Base-by-base conservation (phyloP, 2,329 filamentous ascomycete species). In the Penicillium sp. region DNA sequence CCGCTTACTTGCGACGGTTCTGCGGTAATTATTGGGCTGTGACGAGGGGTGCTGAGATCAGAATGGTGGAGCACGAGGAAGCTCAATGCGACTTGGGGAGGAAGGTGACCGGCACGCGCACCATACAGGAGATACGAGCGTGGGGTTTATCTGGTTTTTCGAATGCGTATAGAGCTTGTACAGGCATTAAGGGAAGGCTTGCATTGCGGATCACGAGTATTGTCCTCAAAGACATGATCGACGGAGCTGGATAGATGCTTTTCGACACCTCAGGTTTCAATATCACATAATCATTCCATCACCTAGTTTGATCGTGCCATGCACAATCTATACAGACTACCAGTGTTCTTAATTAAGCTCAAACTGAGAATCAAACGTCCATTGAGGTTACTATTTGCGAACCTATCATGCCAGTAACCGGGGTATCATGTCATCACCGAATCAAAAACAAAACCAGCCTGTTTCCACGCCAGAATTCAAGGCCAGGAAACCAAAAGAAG, bases 351-450 rank as follows among this genome's bases (percentile, higher is more conserved):
- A 47, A n/a, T 23, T 33, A n/a, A 35, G 7, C 22, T 47, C 18
- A 20, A 47, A 47, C 2, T 33, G 11, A 51, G 22, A 33, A 40
- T 15, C 27, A 58, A 48, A 27, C 40, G 29, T 60, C 18, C 41
- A 57, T 61, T 61, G 47, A 50, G 47, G 44, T 14, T 12, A 29
- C 33, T 54, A 53, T 45, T 56, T 58, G 33, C 37, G 46, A 53
- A 29, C 56, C 22, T 54, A 55, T 59, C 53, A 58, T 54, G 54
- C 55, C 57, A 61, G 31, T 45, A 57, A 37, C 55, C 51, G 63
- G 67, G 66, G 67, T 71, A 71, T 71, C 68, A 70, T 66, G 57
- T 65, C 61, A 61, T 67, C 59, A 62, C 60, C 53, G 41, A 59
- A 59, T 40, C 48, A 57, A 67, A 48, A 33, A 50, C 18, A 33